A percentile compares a stretch with the other conserved stretches of the same genome.
Conservation (phyloP, 2,329 filamentous ascomycete species). For the Aspergillus sp. region DNA sequence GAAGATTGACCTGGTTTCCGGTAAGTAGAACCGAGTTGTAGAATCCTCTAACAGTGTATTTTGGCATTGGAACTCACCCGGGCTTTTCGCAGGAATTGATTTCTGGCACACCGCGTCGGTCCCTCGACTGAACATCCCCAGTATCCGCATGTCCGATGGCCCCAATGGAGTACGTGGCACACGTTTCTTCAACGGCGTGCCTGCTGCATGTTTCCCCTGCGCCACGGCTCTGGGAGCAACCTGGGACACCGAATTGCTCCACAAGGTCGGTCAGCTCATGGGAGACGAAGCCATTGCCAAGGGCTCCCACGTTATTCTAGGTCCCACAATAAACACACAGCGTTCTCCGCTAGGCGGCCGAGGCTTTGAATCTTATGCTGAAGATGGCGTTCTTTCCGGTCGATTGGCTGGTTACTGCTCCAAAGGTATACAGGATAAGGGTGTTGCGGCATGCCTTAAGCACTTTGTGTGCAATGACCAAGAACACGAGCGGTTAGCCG, state of each 20-base stretch:
- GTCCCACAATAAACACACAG: slow-evolving; percentile 79
- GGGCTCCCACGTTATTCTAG: slow-evolving; percentile 71
- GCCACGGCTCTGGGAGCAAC: slow-evolving; percentile 76
- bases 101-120: slow-evolving; percentile 70
- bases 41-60: background rate
- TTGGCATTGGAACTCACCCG: background rate
- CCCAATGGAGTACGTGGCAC: slow-evolving; percentile 70
- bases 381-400: slow-evolving; percentile 76
- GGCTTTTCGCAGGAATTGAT: slow-evolving; percentile 43
- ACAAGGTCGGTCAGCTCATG: slow-evolving; percentile 68
- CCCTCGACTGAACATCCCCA: slow-evolving; percentile 62
- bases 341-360: slow-evolving; percentile 79
- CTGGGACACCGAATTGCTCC: slow-evolving; percentile 71
- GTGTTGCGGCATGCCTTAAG: slow-evolving; percentile 76
- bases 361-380: slow-evolving; percentile 84
- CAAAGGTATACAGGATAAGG: slow-evolving; percentile 69
- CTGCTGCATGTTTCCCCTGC: slow-evolving; percentile 77
- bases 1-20: slow-evolving; percentile 51
- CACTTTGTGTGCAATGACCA: slow-evolving; percentile 54
- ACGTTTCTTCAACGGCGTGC: slow-evolving; percentile 65
- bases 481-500: slow-evolving; percentile 46
- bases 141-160: slow-evolving; percentile 67
- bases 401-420: slow-evolving; percentile 71
- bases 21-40: slow-evolving; percentile 22
- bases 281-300: slow-evolving; percentile 71